Evolutionary conservation across 352 stramenopile species (phyloP).

Genomic region (Plasmopara viticola): DNA sequence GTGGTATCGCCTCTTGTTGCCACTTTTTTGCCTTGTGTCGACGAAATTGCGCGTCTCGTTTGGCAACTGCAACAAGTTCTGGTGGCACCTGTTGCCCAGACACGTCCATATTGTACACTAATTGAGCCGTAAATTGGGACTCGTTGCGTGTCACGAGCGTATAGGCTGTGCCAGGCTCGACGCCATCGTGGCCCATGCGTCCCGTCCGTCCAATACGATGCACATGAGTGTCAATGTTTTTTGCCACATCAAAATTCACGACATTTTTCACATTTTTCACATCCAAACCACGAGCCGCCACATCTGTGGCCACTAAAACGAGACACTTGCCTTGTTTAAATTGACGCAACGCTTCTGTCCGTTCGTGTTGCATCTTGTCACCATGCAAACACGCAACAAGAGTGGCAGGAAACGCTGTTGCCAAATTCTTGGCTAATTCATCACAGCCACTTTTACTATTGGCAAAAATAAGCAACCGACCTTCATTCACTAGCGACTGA

Average conservation of each 20-base stretch:
- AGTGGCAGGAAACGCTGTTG: slow-evolving; percentile 18
- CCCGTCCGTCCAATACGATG: slow-evolving; percentile 87
- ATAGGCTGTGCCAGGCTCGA: slow-evolving; percentile 76
- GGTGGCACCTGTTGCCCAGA: slow-evolving; percentile 47
- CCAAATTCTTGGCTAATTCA: slow-evolving; percentile 67
- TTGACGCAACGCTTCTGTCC: slow-evolving; percentile 49
- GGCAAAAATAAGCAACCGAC: slow-evolving; percentile 83
- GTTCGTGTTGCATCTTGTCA: slow-evolving; percentile 77
- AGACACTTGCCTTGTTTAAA: slow-evolving; percentile 58
- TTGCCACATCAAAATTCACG: slow-evolving; percentile 88
- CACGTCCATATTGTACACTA: slow-evolving; percentile 84
- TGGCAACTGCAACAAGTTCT: slow-evolving; percentile 57
- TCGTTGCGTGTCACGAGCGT: slow-evolving; percentile 74
- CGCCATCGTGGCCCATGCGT: slow-evolving; percentile 74
- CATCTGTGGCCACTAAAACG: slow-evolving; percentile 84
- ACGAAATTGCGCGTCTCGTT: slow-evolving; percentile 42
- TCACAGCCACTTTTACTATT: slow-evolving; percentile 81
- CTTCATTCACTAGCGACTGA: slow-evolving; percentile 45
- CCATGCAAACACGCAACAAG: slow-evolving; percentile 57
- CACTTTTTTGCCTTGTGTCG: slow-evolving; percentile 6
- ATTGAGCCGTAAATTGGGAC: slow-evolving; percentile 59
- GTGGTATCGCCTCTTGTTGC: neutral
- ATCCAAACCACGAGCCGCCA: slow-evolving; percentile 81
- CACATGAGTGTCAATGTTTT: slow-evolving; percentile 89
- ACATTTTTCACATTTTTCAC: slow-evolving; percentile 89